A percentile compares a stretch with the other conserved stretches of the same genome.
Evolutionary conservation across 139 green algal genomes (phyloP).

Genomic region (Volvox reticuliferus): DNA sequence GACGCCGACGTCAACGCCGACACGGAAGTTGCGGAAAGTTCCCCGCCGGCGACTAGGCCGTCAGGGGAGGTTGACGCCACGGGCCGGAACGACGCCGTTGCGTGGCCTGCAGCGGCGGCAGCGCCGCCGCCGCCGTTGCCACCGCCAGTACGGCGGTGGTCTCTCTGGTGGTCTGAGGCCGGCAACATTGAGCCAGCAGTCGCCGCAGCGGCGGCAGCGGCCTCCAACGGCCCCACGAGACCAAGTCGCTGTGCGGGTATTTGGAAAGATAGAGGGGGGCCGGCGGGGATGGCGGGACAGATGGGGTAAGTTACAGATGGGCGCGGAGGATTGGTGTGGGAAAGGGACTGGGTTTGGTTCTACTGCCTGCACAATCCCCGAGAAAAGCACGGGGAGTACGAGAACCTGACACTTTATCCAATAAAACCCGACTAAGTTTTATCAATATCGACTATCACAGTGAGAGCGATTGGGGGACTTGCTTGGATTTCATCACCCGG

Average conservation of each 20-base stretch:
- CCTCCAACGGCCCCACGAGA: neutral
- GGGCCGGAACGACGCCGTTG: neutral
- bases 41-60: neutral
- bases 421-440: no score
- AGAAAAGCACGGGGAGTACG: no score
- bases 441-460: no score
- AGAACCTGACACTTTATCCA: no score
- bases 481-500: no score
- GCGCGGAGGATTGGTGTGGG: no score
- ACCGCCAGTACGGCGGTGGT: neutral
- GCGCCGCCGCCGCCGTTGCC: neutral
- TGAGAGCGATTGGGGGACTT: no score
- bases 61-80: neutral
- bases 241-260: neutral
- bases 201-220: neutral
- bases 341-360: no score
- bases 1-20: neutral
- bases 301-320: no score
- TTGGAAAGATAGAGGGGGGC: no score
- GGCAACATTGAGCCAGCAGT: neutral
- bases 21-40: neutral
- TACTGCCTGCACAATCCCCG: no score
- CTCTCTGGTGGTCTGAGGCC: neutral
- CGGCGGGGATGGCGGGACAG: no score
- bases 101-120: neutral